Conservation (phyloP, 179 eudicot genomes). For the Dionaea muscipula region DNA sequence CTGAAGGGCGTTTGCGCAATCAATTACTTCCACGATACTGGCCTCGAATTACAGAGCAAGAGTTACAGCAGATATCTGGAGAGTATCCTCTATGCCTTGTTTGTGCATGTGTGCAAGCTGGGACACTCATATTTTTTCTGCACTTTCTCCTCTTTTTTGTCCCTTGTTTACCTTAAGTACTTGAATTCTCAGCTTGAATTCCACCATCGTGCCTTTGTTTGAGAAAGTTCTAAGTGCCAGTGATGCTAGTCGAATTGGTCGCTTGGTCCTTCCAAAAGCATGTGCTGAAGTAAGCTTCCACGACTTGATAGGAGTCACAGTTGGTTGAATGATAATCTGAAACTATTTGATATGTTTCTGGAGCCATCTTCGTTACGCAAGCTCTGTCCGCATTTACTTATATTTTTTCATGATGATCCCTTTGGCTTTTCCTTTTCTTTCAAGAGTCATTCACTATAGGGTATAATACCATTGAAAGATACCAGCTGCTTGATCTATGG, state of each 20-base stretch:
- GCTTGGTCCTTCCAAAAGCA: slow-evolving; percentile 97
- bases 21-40: slow-evolving; percentile 96
- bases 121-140: background rate
- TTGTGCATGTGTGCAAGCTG: slow-evolving; percentile 7
- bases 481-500: too few relatives aligned
- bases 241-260: slow-evolving; percentile 99
- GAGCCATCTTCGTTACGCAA: background rate
- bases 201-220: slow-evolving; percentile 80
- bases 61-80: slow-evolving; percentile 88
- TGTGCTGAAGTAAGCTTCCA: slow-evolving; percentile 84
- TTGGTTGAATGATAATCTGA: background rate
- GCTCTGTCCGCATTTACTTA: background rate
- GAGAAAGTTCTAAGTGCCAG: slow-evolving; percentile 96
- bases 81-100: slow-evolving; percentile 60
- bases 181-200: slow-evolving; percentile 53
- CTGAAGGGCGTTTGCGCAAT: slow-evolving; percentile 74
- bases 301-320: background rate
- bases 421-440: background rate
- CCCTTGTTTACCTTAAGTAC: slow-evolving; percentile 31
- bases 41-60: slow-evolving; percentile 96
- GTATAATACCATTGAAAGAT: too few relatives aligned
- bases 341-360: background rate
- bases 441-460: too few relatives aligned
- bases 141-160: background rate
- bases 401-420: background rate